Percentiles rank a stretch among this genome's conserved stretches.
Conservation (phyloP, 1,139 yeast genomes). For the Nakaseomyces sp. region DNA sequence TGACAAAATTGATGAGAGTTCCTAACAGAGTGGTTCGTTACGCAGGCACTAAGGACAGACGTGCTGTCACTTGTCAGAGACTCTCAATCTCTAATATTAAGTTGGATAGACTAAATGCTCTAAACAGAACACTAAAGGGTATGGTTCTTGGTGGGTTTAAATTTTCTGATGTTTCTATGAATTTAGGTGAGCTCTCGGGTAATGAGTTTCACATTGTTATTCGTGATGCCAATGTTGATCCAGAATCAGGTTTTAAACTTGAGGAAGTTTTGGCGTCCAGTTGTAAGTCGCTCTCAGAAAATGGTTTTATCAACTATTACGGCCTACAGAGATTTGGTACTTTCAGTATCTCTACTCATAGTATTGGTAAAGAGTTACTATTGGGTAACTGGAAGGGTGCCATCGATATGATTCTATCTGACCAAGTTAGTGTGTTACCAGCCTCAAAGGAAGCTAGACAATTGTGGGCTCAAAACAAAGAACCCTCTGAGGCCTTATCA, state of each 20-base stretch:
- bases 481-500: conserved; percentile 56
- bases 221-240: conserved; percentile 47
- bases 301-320: conserved; percentile 85
- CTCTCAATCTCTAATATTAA: conserved; percentile 63
- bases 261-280: conserved; percentile 43
- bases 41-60: conserved; percentile 94
- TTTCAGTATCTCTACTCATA: conserved; percentile 84
- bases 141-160: conserved; percentile 68
- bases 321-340: conserved; percentile 99
- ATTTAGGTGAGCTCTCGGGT: conserved; percentile 77
- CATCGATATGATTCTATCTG: conserved; percentile 66
- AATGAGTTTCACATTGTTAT: conserved; percentile 81
- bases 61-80: conserved; percentile 90
- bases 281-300: conserved; percentile 47
- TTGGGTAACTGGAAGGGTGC: conserved; percentile 73
- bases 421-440: conserved; percentile 76
- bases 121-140: conserved; percentile 68
- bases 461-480: conserved; percentile 68
- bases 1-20: conserved; percentile 63
- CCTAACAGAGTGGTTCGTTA: conserved; percentile 64
- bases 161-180: conserved; percentile 55
- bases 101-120: conserved; percentile 67
- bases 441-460: conserved; percentile 75
- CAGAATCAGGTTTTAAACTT: conserved; percentile 21
- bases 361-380: conserved; percentile 64